phyloP scores from a whole-genome alignment of 768 basidiomycete genomes.

The Boletus coccyginus region DNA sequence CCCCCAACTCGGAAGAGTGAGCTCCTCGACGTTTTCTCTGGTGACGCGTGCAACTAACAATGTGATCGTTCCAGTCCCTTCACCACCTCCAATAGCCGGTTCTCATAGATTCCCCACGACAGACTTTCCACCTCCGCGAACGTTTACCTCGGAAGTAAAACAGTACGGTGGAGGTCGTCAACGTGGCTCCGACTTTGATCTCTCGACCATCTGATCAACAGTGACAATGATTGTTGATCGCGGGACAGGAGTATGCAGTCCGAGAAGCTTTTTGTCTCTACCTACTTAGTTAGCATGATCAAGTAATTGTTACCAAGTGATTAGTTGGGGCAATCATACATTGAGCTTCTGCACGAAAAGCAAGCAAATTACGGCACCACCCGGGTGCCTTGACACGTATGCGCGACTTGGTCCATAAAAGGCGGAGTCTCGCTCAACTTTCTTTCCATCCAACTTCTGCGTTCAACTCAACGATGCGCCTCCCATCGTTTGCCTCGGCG shows the following conservation, averaged over 20 bases:
- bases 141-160: slow-evolving; percentile 48
- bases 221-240: neutral
- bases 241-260: neutral
- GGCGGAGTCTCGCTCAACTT: neutral
- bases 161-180: slow-evolving; percentile 64
- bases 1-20: slow-evolving; percentile 49
- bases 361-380: neutral
- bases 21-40: slow-evolving; percentile 14
- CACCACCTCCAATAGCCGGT: slow-evolving; percentile 62
- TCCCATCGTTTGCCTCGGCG: slow-evolving; percentile 47
- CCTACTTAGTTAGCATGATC: neutral
- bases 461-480: slow-evolving; percentile 54
- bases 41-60: slow-evolving; percentile 7
- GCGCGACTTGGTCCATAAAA: slow-evolving; percentile 25
- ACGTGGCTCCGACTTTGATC: slow-evolving; percentile 72
- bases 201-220: slow-evolving; percentile 33
- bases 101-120: slow-evolving; percentile 70
- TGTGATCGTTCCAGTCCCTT: slow-evolving; percentile 39
- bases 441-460: slow-evolving; percentile 13
- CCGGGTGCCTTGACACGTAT: slow-evolving; percentile 29
- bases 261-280: neutral
- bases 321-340: too few species aligned
- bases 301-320: neutral
- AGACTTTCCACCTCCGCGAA: slow-evolving; percentile 76
- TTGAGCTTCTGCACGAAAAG: neutral